phyloP scores from a whole-genome alignment of 1,139 yeast species.

The Sugiyamaella xylanicola region DNA sequence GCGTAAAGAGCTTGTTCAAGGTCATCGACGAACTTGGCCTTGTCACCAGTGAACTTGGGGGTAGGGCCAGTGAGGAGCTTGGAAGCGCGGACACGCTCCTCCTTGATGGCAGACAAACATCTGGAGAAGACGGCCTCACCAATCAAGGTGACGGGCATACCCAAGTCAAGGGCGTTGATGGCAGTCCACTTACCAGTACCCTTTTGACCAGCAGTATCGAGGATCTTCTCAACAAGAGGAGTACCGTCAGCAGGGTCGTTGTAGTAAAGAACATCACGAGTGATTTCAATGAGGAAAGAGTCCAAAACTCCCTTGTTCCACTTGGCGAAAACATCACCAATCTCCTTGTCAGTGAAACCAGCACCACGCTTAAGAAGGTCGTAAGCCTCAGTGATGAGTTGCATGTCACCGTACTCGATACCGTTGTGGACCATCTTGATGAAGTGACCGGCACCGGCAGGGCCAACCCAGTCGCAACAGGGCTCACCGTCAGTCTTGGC shows the following conservation, averaged over 20 bases:
- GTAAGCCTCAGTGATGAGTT: slow-evolving; percentile 96
- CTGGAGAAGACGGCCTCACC: slow-evolving; percentile 99
- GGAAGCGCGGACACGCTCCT: slow-evolving; percentile 87
- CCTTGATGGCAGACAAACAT: slow-evolving; percentile 90
- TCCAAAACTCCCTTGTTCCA: slow-evolving; percentile 99
- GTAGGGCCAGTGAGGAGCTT: slow-evolving; percentile 78
- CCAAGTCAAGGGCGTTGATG: slow-evolving; percentile 93
- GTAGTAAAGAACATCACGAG: slow-evolving; percentile 89
- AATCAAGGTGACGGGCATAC: slow-evolving; percentile 96
- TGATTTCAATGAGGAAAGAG: slow-evolving; percentile 95
- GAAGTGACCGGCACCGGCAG: slow-evolving; percentile 98
- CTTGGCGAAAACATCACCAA: slow-evolving; percentile 84
- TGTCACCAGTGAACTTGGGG: slow-evolving; percentile 63
- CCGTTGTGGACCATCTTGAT: slow-evolving; percentile 99
- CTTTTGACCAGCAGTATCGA: slow-evolving; percentile 98
- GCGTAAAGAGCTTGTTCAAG: slow-evolving; percentile 98
- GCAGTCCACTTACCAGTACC: slow-evolving; percentile 99
- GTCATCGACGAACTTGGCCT: slow-evolving; percentile 81
- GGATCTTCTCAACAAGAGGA: slow-evolving; percentile 93
- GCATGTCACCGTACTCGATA: slow-evolving; percentile 99
- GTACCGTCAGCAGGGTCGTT: slow-evolving; percentile 76
- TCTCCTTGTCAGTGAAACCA: slow-evolving; percentile 86
- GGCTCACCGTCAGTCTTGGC: slow-evolving; percentile 99
- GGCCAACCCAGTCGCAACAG: slow-evolving; percentile 99
- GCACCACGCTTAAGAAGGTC: slow-evolving; percentile 94